Percentiles rank a stretch among this genome's conserved stretches.
phyloP scores from a whole-genome alignment of 2,329 filamentous ascomycete genomes.

The Fusarium fujikuroi region DNA sequence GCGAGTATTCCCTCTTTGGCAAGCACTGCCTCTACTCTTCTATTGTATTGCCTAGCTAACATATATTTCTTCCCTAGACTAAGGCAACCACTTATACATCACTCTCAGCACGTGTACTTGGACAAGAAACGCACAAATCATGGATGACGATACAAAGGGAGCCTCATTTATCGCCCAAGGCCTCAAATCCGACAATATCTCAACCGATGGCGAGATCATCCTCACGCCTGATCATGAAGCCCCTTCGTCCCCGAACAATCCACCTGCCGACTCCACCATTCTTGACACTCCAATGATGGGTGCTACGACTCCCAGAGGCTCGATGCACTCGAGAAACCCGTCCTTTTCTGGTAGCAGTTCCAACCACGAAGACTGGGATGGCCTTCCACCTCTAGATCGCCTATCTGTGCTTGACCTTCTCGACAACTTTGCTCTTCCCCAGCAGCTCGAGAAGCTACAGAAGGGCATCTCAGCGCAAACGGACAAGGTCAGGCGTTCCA shows the following conservation, averaged over 20 bases:
- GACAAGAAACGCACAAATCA: neutral
- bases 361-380: conserved; percentile 90
- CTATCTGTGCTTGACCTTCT: conserved; percentile 92
- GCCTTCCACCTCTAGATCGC: conserved; percentile 87
- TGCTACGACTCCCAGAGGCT: conserved; percentile 59
- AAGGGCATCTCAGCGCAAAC: conserved; percentile 83
- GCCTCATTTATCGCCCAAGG: conserved; percentile 25
- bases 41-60: neutral
- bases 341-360: conserved; percentile 87
- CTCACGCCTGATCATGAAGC: conserved; percentile 54
- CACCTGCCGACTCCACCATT: conserved; percentile 56
- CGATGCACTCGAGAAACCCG: conserved; percentile 75
- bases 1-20: conserved; percentile 5
- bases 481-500: conserved; percentile 84
- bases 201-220: conserved; percentile 51
- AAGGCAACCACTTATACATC: neutral
- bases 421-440: conserved; percentile 90
- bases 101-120: conserved; percentile 4
- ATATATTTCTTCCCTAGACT: neutral
- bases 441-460: conserved; percentile 91
- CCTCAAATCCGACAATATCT: conserved; percentile 41
- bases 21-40: neutral
- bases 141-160: conserved; percentile 45
- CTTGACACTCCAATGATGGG: conserved; percentile 64
- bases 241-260: conserved; percentile 54